A percentile compares a stretch with the other conserved stretches of the same genome.
Evolutionary conservation across 805 yeast genomes (phyloP).

Genomic region (Pichia eremophila): DNA sequence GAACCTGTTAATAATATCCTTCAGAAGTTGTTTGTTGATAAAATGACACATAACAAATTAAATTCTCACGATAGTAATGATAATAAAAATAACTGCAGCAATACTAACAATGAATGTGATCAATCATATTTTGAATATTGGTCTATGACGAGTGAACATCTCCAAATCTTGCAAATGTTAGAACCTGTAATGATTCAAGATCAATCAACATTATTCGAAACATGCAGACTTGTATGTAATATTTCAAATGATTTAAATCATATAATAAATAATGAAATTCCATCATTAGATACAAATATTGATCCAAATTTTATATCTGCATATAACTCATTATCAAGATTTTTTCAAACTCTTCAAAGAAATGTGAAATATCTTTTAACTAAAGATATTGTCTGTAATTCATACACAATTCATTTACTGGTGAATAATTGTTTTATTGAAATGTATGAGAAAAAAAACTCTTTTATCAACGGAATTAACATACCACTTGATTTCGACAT

Average conservation of each 20-base stretch:
- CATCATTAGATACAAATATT: not conserved
- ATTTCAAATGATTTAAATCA: not conserved
- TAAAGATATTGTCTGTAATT: not conserved
- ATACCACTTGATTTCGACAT: not conserved
- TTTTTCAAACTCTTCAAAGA: not conserved
- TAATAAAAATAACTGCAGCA: not conserved
- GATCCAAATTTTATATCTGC: not conserved
- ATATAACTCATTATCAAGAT: not conserved
- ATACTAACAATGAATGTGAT: not conserved
- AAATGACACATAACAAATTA: not conserved
- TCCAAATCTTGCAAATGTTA: not conserved
- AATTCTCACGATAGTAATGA: not conserved
- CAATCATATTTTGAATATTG: not conserved
- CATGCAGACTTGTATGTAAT: not conserved
- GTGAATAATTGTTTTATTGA: not conserved
- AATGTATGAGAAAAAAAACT: not conserved
- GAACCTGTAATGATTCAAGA: not conserved
- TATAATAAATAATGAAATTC: not conserved
- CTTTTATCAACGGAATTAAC: not conserved
- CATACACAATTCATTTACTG: not conserved
- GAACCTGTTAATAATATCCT: conserved; percentile 5
- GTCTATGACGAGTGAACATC: not conserved
- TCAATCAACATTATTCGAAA: not conserved
- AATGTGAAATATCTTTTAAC: not conserved
- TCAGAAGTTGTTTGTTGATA: not conserved